Percentiles rank a stretch among this genome's conserved stretches.
phyloP scores from a whole-genome alignment of 257 asterid genomes.

The Solanum pennellii region DNA sequence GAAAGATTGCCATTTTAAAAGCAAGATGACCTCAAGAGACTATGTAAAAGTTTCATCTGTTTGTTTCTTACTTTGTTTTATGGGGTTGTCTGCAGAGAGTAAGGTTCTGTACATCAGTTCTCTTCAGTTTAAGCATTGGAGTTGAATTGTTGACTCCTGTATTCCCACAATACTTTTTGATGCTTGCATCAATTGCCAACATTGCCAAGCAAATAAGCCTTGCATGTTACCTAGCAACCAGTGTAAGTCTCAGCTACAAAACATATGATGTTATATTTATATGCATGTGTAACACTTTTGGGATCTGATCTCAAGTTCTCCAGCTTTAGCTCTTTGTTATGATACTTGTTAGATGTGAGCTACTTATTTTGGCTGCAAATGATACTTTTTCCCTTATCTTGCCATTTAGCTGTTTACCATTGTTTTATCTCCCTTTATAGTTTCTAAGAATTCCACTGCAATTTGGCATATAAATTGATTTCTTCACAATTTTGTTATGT shows the following conservation, averaged over 20 bases:
- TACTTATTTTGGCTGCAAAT: neutral
- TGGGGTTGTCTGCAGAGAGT: constrained; percentile 58
- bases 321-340: neutral
- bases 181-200: constrained; percentile 93
- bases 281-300: neutral
- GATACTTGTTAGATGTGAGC: neutral
- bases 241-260: constrained; percentile 48
- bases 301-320: neutral
- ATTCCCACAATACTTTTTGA: constrained; percentile 71
- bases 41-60: neutral
- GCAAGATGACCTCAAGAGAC: neutral
- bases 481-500: neutral
- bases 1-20: neutral
- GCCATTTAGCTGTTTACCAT: neutral
- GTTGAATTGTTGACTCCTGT: constrained; percentile 85
- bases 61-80: constrained; percentile 6
- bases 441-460: neutral
- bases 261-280: neutral
- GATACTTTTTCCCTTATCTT: neutral
- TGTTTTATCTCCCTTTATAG: neutral
- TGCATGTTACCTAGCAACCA: constrained; percentile 79
- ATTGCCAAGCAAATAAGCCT: constrained; percentile 92
- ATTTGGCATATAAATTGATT: neutral
- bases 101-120: constrained; percentile 73
- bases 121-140: constrained; percentile 92